Percentiles rank a stretch among this genome's conserved stretches.
Conservation (phyloP, 257 asterid species). For the Scutellaria galericulata region DNA sequence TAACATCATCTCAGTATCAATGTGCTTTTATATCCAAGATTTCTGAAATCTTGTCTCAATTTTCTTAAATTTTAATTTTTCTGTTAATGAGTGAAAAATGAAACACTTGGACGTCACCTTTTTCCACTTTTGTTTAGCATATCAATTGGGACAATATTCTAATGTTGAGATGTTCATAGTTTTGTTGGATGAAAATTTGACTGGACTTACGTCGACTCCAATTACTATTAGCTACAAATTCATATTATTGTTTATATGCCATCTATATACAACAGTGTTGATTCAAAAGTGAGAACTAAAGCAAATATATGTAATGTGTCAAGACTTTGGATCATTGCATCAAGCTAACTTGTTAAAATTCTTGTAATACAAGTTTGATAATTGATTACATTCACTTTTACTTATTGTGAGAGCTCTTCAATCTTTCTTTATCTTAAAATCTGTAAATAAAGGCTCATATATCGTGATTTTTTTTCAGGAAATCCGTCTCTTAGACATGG, state of each 20-base stretch:
- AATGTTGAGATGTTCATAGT: not conserved
- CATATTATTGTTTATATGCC: too few species aligned
- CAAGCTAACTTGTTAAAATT: too few species aligned
- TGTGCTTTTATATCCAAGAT: constrained; percentile 16
- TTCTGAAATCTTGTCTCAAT: not conserved
- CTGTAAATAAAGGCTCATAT: not conserved
- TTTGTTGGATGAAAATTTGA: not conserved
- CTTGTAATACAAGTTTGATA: not conserved
- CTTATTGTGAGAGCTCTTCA: not conserved
- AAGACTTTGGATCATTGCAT: too few species aligned
- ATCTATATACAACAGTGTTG: too few species aligned
- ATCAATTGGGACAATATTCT: not conserved
- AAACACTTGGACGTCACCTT: not conserved
- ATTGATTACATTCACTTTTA: not conserved
- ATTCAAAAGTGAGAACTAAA: too few species aligned
- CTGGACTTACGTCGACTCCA: not conserved
- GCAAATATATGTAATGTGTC: too few species aligned
- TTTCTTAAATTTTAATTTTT: not conserved
- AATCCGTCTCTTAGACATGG: constrained; percentile 91
- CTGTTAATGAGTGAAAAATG: constrained; percentile 22
- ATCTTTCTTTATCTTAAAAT: not conserved
- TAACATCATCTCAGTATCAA: not conserved
- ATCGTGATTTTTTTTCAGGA: constrained; percentile 48
- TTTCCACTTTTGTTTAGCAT: not conserved
- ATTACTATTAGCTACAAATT: not conserved